Base-by-base conservation (phyloP, 257 asterid genomes). In the Salvia miltiorrhiza region DNA sequence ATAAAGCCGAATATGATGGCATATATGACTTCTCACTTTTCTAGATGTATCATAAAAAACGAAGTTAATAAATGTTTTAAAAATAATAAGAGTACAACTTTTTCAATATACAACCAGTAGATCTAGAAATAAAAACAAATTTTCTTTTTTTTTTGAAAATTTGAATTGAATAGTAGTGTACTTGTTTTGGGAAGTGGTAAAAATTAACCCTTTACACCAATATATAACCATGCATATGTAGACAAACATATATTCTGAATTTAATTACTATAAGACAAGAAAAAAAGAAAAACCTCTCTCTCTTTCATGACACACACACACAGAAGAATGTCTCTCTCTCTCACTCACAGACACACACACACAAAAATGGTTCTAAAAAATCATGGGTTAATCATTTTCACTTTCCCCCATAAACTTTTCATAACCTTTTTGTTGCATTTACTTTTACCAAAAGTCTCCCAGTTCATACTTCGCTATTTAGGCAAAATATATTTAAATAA, bases 331-430 rank as follows among this genome's bases (percentile, higher is more conserved):
- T n/a, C n/a, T n/a, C n/a, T n/a, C n/a, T n/a, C n/a, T n/a, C n/a
- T n/a, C n/a, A n/a, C n/a, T n/a, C n/a, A n/a, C 32, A 1, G 8
- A 5, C 21, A 45, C 52, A 45, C 52, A n/a, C 52, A 45, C 52
- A n/a, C 9, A 14, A 56, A 10, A 14, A 57, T 8, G 14, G 63
- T 30, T 16, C 45, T 32, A 58, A 59, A 35, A 48, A 59, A 39
- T 61, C 37, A 61, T 40, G 52, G 53, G 12, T 12, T 21, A 61
- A 61, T 61, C 50, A 61, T 40, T 61, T 61, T 61, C 21, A n/a
- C 64, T 54, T 19, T 17, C 9, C 5, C 10, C 10, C 14, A 19
- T 13, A 35, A 58, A 58, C 65, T 58, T 58, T 59, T 58, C 16
- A 23, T 16, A 8, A 33, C 14, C 45, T 58, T 58, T 53, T 33